A percentile compares a stretch with the other conserved stretches of the same genome.
phyloP scores from a whole-genome alignment of 768 basidiomycete genomes.

The Porpolomopsis calyptriformis region DNA sequence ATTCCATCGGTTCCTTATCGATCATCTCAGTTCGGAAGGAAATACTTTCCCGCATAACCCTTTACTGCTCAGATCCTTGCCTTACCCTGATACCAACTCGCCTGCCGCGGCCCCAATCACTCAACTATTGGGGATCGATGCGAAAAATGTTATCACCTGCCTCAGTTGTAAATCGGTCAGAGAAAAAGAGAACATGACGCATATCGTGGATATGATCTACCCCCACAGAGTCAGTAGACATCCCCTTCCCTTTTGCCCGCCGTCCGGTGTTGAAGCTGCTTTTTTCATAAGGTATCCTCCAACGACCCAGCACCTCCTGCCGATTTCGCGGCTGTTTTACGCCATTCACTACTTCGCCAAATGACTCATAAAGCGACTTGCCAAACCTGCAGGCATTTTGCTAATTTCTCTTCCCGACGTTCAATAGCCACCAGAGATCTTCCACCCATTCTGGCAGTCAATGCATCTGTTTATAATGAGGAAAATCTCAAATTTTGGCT shows the following conservation, averaged over 20 bases:
- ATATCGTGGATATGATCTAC: conserved; percentile 79
- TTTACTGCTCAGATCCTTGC: conserved; percentile 27
- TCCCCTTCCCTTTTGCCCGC: not conserved
- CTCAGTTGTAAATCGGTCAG: conserved; percentile 58
- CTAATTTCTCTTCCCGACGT: conserved; percentile 61
- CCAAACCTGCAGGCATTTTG: conserved; percentile 66
- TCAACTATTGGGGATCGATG: conserved; percentile 75
- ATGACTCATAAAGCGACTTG: conserved; percentile 83
- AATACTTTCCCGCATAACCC: conserved; percentile 55
- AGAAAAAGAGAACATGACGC: conserved; percentile 70
- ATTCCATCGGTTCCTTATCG: conserved; percentile 90
- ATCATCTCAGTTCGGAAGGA: conserved; percentile 70
- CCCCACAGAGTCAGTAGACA: conserved; percentile 62
- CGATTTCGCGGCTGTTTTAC: conserved; percentile 61
- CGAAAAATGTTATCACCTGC: conserved; percentile 68
- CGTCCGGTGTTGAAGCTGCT: conserved; percentile 1
- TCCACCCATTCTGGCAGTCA: conserved; percentile 79
- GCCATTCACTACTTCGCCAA: conserved; percentile 68
- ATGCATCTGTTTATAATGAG: conserved; percentile 69
- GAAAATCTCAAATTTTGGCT: conserved; percentile 71
- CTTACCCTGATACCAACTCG: conserved; percentile 10
- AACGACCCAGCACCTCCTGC: conserved; percentile 28
- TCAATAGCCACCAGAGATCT: conserved; percentile 54
- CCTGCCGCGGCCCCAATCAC: conserved; percentile 63
- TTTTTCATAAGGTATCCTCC: conserved; percentile 19